Conservation (phyloP, 257 asterid genomes). For the Craterostigma plantagineum region DNA sequence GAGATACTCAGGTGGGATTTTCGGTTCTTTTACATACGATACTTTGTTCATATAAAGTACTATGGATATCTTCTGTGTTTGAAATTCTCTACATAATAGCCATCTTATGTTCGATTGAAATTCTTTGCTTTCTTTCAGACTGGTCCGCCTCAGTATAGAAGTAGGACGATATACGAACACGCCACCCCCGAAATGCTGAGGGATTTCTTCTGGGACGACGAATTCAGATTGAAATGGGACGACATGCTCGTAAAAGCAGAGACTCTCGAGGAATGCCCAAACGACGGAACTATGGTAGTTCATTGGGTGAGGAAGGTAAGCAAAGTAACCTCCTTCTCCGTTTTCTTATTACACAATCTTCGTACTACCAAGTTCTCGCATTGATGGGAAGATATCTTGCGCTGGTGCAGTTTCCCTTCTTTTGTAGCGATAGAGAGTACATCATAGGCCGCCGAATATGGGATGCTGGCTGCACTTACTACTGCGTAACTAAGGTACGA, state of each 20-base stretch:
- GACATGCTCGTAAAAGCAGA: slow-evolving; percentile 67
- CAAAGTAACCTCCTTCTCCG: neutral
- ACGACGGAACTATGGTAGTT: slow-evolving; percentile 63
- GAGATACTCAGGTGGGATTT: slow-evolving; percentile 59
- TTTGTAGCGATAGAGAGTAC: slow-evolving; percentile 63
- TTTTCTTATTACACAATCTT: slow-evolving; percentile 2
- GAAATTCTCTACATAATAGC: too few relatives aligned
- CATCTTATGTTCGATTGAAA: neutral
- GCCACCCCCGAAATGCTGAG: slow-evolving; percentile 83
- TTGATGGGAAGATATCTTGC: slow-evolving; percentile 1
- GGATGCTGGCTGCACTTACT: slow-evolving; percentile 36
- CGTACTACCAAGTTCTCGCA: slow-evolving; percentile 1
- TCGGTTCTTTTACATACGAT: too few relatives aligned
- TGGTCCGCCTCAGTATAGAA: slow-evolving; percentile 94
- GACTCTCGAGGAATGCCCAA: slow-evolving; percentile 51
- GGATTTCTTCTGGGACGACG: slow-evolving; percentile 93
- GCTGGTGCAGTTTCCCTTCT: slow-evolving; percentile 49
- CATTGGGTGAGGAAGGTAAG: slow-evolving; percentile 90
- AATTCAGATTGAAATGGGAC: slow-evolving; percentile 73
- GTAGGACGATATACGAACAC: slow-evolving; percentile 72
- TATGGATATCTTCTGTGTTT: too few relatives aligned
- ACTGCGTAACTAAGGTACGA: slow-evolving; percentile 52
- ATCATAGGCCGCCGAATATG: slow-evolving; percentile 58
- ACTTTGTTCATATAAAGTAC: too few relatives aligned
- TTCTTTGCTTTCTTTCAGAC: slow-evolving; percentile 17